These are phyloP conservation scores for Silene latifolia DNA, from an alignment of 148 eudicot species.

Conservation along the genomic window DNA sequence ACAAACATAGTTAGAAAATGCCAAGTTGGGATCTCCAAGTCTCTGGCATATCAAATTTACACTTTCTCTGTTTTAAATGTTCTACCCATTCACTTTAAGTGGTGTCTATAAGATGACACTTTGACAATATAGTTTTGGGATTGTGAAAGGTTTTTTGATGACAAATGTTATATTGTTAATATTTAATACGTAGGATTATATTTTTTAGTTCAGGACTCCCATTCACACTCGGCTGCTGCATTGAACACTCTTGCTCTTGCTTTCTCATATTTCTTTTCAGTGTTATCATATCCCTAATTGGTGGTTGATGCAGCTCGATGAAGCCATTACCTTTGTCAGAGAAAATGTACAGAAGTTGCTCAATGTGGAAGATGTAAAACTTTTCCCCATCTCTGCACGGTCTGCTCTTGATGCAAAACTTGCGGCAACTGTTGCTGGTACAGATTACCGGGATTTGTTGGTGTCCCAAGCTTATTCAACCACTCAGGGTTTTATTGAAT, in stretches of 20 bases:
- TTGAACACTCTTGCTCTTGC: neutral
- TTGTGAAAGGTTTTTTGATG: neutral
- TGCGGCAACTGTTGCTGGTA: conserved; percentile 30
- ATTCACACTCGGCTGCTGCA: neutral
- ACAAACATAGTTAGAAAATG: neutral
- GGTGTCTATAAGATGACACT: neutral
- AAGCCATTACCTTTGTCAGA: conserved; percentile 72
- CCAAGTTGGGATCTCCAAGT: neutral
- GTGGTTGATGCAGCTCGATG: conserved; percentile 66
- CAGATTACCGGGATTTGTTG: conserved; percentile 26
- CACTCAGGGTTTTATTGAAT: conserved; percentile 50
- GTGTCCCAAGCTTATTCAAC: conserved; percentile 27
- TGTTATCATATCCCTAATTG: neutral
- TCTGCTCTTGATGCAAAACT: conserved; percentile 80
- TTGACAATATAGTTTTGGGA: neutral
- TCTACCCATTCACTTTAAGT: neutral
- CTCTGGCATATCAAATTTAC: neutral
- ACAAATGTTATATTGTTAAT: neutral
- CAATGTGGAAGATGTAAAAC: conserved; percentile 55
- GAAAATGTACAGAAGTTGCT: conserved; percentile 70
- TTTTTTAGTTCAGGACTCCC: neutral
- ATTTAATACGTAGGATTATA: too few relatives aligned
- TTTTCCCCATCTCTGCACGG: conserved; percentile 91
- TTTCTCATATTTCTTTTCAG: neutral
- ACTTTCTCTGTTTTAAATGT: neutral